Evolutionary conservation across 768 basidiomycete genomes (phyloP).

Genomic region (Hemileccinum rubropunctum): DNA sequence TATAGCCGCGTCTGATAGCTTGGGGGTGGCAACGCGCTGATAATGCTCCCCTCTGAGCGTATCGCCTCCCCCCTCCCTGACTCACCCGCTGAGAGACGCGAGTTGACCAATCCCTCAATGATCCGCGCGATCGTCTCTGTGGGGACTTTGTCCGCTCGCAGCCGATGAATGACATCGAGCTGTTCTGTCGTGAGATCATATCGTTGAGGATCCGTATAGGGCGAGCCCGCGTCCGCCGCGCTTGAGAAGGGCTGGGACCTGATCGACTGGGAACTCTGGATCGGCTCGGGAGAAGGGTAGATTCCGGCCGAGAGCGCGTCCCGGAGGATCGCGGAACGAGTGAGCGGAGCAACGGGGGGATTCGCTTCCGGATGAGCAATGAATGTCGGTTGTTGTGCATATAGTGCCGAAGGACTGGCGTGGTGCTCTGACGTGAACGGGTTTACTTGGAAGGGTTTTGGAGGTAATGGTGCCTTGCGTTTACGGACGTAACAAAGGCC

Average conservation of each 20-base stretch:
- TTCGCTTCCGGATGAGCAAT: neutral
- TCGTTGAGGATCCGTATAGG: neutral
- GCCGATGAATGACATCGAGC: slow-evolving; percentile 8
- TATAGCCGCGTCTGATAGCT: slow-evolving; percentile 17
- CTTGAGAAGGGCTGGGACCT: neutral
- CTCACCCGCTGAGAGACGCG: neutral
- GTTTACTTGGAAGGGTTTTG: neutral
- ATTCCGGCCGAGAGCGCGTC: slow-evolving; percentile 5
- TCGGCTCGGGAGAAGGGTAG: neutral
- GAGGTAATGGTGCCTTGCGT: neutral
- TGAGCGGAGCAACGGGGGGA: neutral
- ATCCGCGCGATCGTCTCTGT: slow-evolving; percentile 15
- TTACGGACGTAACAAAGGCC: slow-evolving; percentile 9
- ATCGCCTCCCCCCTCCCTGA: neutral
- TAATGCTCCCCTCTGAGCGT: neutral
- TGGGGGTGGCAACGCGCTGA: slow-evolving; percentile 14
- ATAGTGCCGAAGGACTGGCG: neutral
- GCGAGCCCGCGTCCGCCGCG: neutral
- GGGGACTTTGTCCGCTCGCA: slow-evolving; percentile 10
- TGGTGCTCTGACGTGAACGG: slow-evolving; percentile 4
- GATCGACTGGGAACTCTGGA: neutral
- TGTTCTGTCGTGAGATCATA: slow-evolving; percentile 14
- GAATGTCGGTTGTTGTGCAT: too few species aligned
- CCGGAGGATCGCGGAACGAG: slow-evolving; percentile 13
- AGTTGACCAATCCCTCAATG: slow-evolving; percentile 5